Evolutionary conservation across 306 rosid species (phyloP), one percentile per base, ranked within the genome.

Genomic region (Gillenia trifoliata): DNA sequence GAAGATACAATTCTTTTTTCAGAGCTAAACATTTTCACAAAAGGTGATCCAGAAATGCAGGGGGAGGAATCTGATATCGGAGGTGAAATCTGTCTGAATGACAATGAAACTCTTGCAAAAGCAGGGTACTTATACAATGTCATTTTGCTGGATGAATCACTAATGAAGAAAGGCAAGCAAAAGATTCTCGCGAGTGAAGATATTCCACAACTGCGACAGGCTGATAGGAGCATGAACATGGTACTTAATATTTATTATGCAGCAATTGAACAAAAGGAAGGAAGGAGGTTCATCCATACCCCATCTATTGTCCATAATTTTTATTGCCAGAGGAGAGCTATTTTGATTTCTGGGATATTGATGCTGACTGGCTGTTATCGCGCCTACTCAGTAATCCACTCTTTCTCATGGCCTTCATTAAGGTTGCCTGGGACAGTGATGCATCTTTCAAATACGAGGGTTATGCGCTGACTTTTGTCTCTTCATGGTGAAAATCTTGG

Each of bases 61-160:
- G 76, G 47, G 41, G 73, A 19, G 6, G 63, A 65, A 78, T 25
- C 64, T 10, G 45, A n/a, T 66, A 23, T 34, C n/a, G 31, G 13
- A 8, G 40, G 16, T 36, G 72, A 72, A 16, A 56, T 23, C 43
- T 31, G 43, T 36, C 20, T 70, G 34, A 59, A 45, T 34, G 73
- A 64, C 12, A 75, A 55, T 31, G 73, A 69, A 5, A 75, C 80
- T 55, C 80, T 80, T 70, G 68, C 64, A 23, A 63, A 60, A 64
- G 70, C 80, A 63, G 70, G 80, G 64, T 64, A 23, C 30, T 70
- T 22, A 64, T 26, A 10, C n/a, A 31, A 52, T 75, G 73, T 41
- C 73, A 66, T 80, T 80, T 43, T 80, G 80, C 73, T 80, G 83
- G 83, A 17, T 80, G 72, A 80, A 80, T 75, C 77, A 3, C 26